Conservation (phyloP, 139 green algal genomes). For the Spirogloea muscicola region DNA sequence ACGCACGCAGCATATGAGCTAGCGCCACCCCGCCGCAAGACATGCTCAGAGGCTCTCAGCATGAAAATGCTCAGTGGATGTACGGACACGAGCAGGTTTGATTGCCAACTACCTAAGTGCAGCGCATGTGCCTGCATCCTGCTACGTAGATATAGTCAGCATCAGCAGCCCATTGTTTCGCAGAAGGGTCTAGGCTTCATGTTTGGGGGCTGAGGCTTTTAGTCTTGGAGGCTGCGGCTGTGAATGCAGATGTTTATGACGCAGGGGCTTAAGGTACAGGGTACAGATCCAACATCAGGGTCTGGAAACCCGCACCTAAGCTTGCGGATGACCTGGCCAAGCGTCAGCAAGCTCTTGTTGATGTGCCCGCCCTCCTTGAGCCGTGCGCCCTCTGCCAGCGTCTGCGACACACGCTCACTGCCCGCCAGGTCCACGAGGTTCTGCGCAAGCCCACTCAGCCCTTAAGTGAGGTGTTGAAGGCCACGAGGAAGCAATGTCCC, state of each 20-base stretch:
- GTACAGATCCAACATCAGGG: neutral
- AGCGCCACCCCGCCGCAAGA: neutral
- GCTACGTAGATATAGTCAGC: too few species aligned
- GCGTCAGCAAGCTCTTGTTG: conserved; percentile 63
- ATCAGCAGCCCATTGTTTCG: neutral
- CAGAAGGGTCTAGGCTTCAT: neutral
- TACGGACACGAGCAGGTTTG: neutral
- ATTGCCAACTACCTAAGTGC: too few species aligned
- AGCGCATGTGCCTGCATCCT: too few species aligned
- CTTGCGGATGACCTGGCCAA: conserved; percentile 72
- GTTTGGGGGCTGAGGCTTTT: neutral
- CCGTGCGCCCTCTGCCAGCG: conserved; percentile 77
- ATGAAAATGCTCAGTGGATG: neutral
- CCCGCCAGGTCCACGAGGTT: conserved; percentile 85
- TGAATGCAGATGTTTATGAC: neutral
- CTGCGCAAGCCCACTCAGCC: conserved; percentile 56
- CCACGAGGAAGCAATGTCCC: neutral
- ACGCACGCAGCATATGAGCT: neutral
- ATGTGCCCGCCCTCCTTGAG: conserved; percentile 89
- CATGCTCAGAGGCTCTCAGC: neutral
- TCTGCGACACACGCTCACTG: conserved; percentile 82
- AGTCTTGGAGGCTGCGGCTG: neutral
- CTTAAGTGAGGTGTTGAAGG: neutral
- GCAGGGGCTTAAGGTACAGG: neutral
- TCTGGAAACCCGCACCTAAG: conserved; percentile 12